A percentile compares a stretch with the other conserved stretches of the same genome.
Evolutionary conservation across 2,329 filamentous ascomycete genomes (phyloP).

Genomic region (Beauveria brongniartii): DNA sequence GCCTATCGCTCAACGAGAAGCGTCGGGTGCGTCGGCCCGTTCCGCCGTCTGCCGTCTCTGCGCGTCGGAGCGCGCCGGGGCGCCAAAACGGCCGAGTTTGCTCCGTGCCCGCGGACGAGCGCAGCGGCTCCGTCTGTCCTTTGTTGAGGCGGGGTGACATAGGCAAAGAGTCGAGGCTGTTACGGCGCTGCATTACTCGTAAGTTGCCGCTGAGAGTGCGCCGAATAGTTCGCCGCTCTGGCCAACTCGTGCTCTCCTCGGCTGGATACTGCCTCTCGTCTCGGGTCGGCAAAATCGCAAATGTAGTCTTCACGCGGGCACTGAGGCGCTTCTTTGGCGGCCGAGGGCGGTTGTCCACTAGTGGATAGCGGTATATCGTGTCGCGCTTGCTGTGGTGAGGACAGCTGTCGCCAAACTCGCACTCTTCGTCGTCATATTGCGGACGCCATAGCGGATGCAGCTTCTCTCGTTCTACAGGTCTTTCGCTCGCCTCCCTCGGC

Average conservation of each 20-base stretch:
- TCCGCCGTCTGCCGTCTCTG: slow-evolving; percentile 19
- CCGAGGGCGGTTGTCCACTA: slow-evolving; percentile 39
- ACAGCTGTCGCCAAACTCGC: slow-evolving; percentile 23
- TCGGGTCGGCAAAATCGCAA: slow-evolving; percentile 50
- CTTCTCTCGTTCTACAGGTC: slow-evolving; percentile 43
- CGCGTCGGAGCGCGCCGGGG: slow-evolving; percentile 26
- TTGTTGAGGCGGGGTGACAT: slow-evolving; percentile 19
- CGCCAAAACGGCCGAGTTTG: slow-evolving; percentile 13
- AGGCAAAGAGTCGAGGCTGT: slow-evolving; percentile 37
- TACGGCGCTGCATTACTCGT: slow-evolving; percentile 47
- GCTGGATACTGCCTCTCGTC: slow-evolving; percentile 24
- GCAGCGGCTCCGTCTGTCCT: slow-evolving; percentile 24
- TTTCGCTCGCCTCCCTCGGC: slow-evolving; percentile 35
- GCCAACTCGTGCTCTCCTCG: slow-evolving; percentile 26
- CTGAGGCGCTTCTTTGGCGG: slow-evolving; percentile 42
- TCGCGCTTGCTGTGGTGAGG: slow-evolving; percentile 28
- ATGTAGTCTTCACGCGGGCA: slow-evolving; percentile 47
- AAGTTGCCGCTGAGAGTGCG: slow-evolving; percentile 53
- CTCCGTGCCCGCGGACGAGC: slow-evolving; percentile 7
- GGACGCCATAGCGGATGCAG: slow-evolving; percentile 57
- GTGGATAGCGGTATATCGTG: slow-evolving; percentile 38
- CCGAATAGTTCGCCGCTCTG: slow-evolving; percentile 49
- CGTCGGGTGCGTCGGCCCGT: slow-evolving; percentile 18
- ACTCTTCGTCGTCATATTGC: slow-evolving; percentile 32
- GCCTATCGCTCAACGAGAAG: slow-evolving; percentile 36